A percentile compares a stretch with the other conserved stretches of the same genome.
Conservation (phyloP, 352 stramenopile genomes). For the Pythium aristosporum region DNA sequence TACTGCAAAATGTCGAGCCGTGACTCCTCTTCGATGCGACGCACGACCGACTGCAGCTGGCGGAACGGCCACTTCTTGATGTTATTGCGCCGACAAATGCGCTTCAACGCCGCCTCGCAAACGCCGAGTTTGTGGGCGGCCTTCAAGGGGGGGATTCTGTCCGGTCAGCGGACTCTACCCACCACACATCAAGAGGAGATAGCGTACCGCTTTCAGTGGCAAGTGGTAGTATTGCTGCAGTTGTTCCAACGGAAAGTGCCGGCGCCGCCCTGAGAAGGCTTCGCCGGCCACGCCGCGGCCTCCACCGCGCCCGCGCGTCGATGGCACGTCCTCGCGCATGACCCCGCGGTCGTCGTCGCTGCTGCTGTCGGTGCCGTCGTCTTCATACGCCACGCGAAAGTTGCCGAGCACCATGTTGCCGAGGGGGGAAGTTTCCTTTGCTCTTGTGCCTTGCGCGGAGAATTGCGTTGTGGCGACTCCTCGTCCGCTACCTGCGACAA, state of each 20-base stretch:
- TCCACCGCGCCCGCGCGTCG: not conserved
- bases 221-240: conserved; percentile 71
- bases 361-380: conserved; percentile 3
- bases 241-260: conserved; percentile 57
- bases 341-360: not conserved
- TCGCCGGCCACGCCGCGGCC: not conserved
- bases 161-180: not conserved
- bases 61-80: conserved; percentile 78
- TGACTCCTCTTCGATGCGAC: conserved; percentile 36
- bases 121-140: conserved; percentile 55
- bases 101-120: conserved; percentile 82
- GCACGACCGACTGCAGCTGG: conserved; percentile 56
- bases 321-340: not conserved
- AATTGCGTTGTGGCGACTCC: not conserved
- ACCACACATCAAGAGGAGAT: not conserved
- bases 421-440: not conserved
- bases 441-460: not conserved
- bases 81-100: conserved; percentile 68
- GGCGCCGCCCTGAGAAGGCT: conserved; percentile 22
- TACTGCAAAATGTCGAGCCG: not conserved
- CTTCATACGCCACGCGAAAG: not conserved
- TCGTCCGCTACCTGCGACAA: not conserved
- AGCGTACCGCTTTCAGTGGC: conserved; percentile 62
- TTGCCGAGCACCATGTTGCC: not conserved
- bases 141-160: conserved; percentile 24